A percentile compares a stretch with the other conserved stretches of the same genome.
These are phyloP conservation scores for Speleostelium caveatum DNA, from an alignment of 78 protist species.

Conservation along the genomic window DNA sequence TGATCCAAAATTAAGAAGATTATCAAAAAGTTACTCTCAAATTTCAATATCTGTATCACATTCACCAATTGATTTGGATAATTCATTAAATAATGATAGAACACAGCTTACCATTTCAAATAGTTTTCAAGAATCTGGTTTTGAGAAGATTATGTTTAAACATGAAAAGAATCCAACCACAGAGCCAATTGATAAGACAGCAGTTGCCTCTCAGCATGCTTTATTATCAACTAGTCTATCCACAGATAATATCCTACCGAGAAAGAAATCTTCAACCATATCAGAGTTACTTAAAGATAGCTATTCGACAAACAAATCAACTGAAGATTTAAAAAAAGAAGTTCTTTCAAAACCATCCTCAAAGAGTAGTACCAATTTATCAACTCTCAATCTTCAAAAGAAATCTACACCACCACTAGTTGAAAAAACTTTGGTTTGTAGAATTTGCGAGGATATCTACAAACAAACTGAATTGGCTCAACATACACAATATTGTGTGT, in stretches of 20 bases:
- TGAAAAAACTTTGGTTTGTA: slow-evolving; percentile 43
- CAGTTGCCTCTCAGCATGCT: no score
- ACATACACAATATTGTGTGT: slow-evolving; percentile 57
- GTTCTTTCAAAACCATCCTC: neutral
- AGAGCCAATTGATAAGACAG: no score
- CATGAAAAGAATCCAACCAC: no score
- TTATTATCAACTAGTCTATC: no score
- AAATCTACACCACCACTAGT: neutral
- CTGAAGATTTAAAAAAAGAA: neutral
- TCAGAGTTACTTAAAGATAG: slow-evolving; percentile 38
- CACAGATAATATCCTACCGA: no score
- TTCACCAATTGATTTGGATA: no score
- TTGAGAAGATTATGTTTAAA: no score
- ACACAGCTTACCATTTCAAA: neutral
- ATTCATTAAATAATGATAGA: no score
- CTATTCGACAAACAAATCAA: neutral
- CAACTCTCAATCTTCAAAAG: slow-evolving; percentile 7
- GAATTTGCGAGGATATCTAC: slow-evolving; percentile 67
- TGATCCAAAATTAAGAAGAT: neutral
- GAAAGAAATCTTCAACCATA: no score
- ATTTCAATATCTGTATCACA: no score
- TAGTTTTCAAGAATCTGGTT: slow-evolving; percentile 5
- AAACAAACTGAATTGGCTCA: slow-evolving; percentile 17
- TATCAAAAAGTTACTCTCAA: slow-evolving; percentile 50
- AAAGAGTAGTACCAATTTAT: neutral